Evolutionary conservation across 768 basidiomycete genomes (phyloP).

Genomic region (Gelatoporia subvermispora): DNA sequence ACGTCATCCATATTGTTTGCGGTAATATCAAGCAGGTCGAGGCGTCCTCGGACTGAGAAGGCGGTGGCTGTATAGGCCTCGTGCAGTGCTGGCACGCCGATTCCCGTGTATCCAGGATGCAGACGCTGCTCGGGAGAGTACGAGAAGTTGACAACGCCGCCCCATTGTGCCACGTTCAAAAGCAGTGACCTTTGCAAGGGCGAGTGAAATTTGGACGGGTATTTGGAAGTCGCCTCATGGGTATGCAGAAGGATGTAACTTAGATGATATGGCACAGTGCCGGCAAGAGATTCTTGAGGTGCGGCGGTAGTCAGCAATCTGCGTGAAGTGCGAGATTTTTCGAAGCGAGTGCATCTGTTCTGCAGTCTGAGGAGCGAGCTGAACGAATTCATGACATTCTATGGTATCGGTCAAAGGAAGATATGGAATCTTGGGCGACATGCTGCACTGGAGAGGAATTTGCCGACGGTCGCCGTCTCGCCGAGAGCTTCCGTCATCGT

Average conservation of each 20-base stretch:
- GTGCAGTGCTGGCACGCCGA: slow-evolving; percentile 16
- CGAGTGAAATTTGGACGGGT: slow-evolving; percentile 39
- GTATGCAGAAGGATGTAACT: slow-evolving; percentile 56
- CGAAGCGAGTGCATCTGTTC: too few species aligned
- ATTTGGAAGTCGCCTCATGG: slow-evolving; percentile 40
- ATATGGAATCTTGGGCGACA: too few species aligned
- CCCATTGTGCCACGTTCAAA: slow-evolving; percentile 39
- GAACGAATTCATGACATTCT: too few species aligned
- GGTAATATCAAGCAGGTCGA: slow-evolving; percentile 46
- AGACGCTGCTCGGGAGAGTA: slow-evolving; percentile 36
- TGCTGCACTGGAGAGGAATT: too few species aligned
- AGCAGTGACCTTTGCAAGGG: slow-evolving; percentile 48
- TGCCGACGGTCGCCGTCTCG: too few species aligned
- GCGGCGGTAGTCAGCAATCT: background rate
- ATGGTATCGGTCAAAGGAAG: too few species aligned
- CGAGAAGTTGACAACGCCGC: slow-evolving; percentile 57
- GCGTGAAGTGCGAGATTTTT: too few species aligned
- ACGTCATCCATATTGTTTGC: slow-evolving; percentile 48
- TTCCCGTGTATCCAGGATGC: slow-evolving; percentile 13
- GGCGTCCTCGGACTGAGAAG: slow-evolving; percentile 45
- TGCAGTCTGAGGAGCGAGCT: too few species aligned
- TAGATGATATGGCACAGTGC: slow-evolving; percentile 48
- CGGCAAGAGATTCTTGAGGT: slow-evolving; percentile 29
- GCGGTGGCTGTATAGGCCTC: slow-evolving; percentile 40
- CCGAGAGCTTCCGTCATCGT: too few species aligned